These are phyloP conservation scores for Penicillium angulare DNA, from an alignment of 495 filamentous ascomycete genomes.

Conservation along the genomic window DNA sequence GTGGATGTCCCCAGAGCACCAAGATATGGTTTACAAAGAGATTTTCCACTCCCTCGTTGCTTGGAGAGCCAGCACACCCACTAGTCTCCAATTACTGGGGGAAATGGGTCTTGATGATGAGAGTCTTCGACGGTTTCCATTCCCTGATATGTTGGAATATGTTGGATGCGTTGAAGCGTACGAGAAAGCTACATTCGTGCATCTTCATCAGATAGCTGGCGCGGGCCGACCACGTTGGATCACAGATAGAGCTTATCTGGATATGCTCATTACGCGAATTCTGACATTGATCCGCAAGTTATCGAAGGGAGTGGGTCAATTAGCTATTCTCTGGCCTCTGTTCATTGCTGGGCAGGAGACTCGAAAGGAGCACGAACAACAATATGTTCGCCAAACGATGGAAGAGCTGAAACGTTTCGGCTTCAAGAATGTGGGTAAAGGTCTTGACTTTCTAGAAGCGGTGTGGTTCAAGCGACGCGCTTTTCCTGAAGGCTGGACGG, in stretches of 20 bases:
- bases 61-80: conserved; percentile 35
- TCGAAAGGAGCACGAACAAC: conserved; percentile 32
- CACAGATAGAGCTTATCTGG: conserved; percentile 25
- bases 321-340: conserved; percentile 39
- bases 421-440: conserved; percentile 43
- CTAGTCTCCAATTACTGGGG: conserved; percentile 28
- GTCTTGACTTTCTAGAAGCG: conserved; percentile 32
- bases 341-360: conserved; percentile 41
- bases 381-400: conserved; percentile 38
- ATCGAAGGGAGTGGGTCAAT: conserved; percentile 37
- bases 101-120: conserved; percentile 38
- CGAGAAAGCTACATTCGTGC: conserved; percentile 40
- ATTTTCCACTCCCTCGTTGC: conserved; percentile 30
- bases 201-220: conserved; percentile 36
- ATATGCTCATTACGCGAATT: conserved; percentile 35
- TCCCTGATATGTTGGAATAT: conserved; percentile 36
- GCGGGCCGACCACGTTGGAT: conserved; percentile 32
- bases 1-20: conserved; percentile 31
- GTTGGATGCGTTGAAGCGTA: conserved; percentile 42
- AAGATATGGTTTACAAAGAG: conserved; percentile 34
- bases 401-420: conserved; percentile 35
- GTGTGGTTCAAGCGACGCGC: conserved; percentile 39
- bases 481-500: conserved; percentile 40
- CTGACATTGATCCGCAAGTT: conserved; percentile 32
- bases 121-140: conserved; percentile 27